A percentile compares a stretch with the other conserved stretches of the same genome.
Evolutionary conservation across 2,329 filamentous ascomycete genomes (phyloP).

Genomic region (Ophiostoma populinum): DNA sequence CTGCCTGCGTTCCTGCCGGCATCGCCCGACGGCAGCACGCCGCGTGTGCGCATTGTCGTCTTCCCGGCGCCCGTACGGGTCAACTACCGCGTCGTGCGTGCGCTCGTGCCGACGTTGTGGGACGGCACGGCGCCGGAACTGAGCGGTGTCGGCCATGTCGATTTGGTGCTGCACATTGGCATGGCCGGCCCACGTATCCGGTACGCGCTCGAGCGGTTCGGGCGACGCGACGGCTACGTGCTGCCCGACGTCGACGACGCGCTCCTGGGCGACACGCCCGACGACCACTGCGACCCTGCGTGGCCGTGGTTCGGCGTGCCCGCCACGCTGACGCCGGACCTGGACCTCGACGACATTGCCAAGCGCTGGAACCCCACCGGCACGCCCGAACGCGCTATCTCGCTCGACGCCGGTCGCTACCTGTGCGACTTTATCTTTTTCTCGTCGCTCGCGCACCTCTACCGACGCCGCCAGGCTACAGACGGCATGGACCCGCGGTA

Average conservation of each 20-base stretch:
- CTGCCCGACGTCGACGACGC: slow-evolving; percentile 53
- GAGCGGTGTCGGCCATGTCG: slow-evolving; percentile 23
- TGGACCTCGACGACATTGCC: slow-evolving; percentile 41
- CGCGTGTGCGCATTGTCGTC: slow-evolving; percentile 42
- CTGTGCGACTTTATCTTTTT: slow-evolving; percentile 69
- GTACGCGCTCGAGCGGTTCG: slow-evolving; percentile 56
- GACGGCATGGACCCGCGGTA: background rate
- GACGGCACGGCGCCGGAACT: too few relatives aligned
- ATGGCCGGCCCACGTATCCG: slow-evolving; percentile 49
- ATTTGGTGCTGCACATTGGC: slow-evolving; percentile 62
- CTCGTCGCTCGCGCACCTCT: slow-evolving; percentile 43
- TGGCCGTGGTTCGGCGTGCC: slow-evolving; percentile 40
- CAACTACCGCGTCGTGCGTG: slow-evolving; percentile 48
- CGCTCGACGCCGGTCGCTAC: slow-evolving; percentile 53
- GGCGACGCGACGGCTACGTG: slow-evolving; percentile 54
- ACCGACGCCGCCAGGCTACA: slow-evolving; percentile 22
- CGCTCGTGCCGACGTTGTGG: slow-evolving; percentile 47
- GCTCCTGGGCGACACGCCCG: slow-evolving; percentile 31
- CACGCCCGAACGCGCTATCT: slow-evolving; percentile 31
- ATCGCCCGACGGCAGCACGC: slow-evolving; percentile 12
- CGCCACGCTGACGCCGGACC: slow-evolving; percentile 35
- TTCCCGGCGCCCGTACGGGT: slow-evolving; percentile 54
- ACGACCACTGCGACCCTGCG: slow-evolving; percentile 19
- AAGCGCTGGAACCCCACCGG: slow-evolving; percentile 32
- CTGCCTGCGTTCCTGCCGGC: slow-evolving; percentile 49